Base-by-base conservation (phyloP, 139 green algal genomes). In the Coelastrella sp. region DNA sequence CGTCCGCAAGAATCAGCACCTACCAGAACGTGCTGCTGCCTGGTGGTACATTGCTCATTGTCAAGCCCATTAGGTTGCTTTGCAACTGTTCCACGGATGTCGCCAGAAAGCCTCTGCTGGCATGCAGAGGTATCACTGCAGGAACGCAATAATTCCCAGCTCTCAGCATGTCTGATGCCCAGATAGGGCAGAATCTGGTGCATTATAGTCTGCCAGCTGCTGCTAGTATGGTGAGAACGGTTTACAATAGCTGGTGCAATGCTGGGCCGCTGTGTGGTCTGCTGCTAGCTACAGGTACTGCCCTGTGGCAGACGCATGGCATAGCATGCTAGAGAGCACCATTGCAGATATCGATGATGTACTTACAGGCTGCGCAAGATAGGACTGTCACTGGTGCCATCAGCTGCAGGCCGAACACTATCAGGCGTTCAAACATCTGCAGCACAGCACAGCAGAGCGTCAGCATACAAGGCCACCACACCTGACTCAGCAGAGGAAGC, bases 381-480 rank as follows among this genome's bases (percentile, higher is more conserved):
- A 88, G 5, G 5, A 91, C 20, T 2, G 68, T 89, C 2, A 88
- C 16, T 22, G 88, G 88, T 54, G 68, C 65, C 54, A 91, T 78
- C 8, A 89, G 56, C 80, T 91, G 88, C 57, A 91, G 68, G 3
- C 88, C 32, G 7, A 88, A 88, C 19, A 91, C 80, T 16, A 91
- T 91, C 5, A 91, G 80, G 6, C 88, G 80, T 59, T 88, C 80
- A 19, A 91, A 88, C 80, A 91, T 88, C 88, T 91, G 87, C 76
- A 86, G 20, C 60, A 86, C 7, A 20, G 32, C 32, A 47, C 32
- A 47, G 32, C 32, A 47, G 32, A 47, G 32, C 32, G 32, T 47
- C 32, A 47, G 32, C 32, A 47, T 47, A 47, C 32, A 47, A 47
- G 32, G 0, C 32, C 32, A 47, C 32, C 1, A 47, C 32, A 47